phyloP scores from a whole-genome alignment of 768 basidiomycete genomes.

The Grammothele lineata region DNA sequence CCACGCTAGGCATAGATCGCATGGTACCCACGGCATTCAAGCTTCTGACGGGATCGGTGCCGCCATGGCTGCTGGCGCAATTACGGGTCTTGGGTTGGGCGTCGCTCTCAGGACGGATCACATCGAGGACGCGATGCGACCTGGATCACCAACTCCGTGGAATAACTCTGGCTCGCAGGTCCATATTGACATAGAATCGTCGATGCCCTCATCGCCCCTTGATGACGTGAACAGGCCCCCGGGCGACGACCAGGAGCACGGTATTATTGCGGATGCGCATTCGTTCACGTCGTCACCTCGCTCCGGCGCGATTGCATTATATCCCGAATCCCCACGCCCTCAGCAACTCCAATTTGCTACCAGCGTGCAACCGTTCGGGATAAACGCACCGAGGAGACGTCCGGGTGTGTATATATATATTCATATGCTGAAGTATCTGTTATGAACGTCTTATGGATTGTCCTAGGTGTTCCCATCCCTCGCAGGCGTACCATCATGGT shows the following conservation, averaged over 20 bases:
- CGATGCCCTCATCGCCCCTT: slow-evolving; percentile 7
- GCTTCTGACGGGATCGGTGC: slow-evolving; percentile 21
- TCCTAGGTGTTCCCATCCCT: slow-evolving; percentile 22
- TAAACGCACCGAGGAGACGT: slow-evolving; percentile 2
- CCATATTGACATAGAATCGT: not conserved
- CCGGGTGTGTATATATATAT: slow-evolving; percentile 3
- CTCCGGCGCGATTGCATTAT: slow-evolving; percentile 22
- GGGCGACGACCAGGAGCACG: slow-evolving; percentile 11
- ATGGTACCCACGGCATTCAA: slow-evolving; percentile 9
- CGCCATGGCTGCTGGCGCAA: slow-evolving; percentile 18
- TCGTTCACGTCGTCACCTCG: slow-evolving; percentile 34
- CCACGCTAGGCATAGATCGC: not conserved
- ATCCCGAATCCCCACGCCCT: slow-evolving; percentile 10
- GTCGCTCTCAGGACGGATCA: slow-evolving; percentile 5
- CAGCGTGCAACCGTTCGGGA: not conserved
- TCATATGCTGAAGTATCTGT: not conserved
- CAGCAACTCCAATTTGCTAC: slow-evolving; percentile 5
- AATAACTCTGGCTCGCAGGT: slow-evolving; percentile 2
- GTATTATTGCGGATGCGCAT: slow-evolving; percentile 23
- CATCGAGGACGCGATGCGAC: not conserved
- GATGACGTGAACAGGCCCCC: slow-evolving; percentile 5
- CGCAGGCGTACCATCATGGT: slow-evolving; percentile 32
- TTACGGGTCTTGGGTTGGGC: slow-evolving; percentile 16
- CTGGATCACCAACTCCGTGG: not conserved
- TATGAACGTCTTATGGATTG: not conserved